Evolutionary conservation across 805 yeast genomes (phyloP), one percentile per base, ranked within the genome.

Genomic region (Metschnikowia hibisci): DNA sequence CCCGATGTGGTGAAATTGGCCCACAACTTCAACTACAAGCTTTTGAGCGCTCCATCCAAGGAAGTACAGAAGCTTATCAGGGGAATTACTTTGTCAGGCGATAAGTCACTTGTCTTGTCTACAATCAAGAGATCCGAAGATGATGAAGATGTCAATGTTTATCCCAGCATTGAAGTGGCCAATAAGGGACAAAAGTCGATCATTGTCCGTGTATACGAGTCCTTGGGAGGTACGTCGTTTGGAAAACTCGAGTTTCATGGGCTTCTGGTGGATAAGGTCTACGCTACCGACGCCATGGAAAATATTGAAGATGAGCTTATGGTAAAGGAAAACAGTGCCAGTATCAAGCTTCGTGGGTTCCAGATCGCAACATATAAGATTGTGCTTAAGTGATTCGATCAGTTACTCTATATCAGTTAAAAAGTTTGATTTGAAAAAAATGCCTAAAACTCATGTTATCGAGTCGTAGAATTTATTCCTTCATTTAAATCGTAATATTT

Each of bases 51-150:
- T 6, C 29, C 45, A 47, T 6, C 41, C 39, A 13, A 46, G 33
- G 38, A 41, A 27, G 43, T 50, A 39, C 40, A 32, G 31, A 15
- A 41, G 8, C 43, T 47, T 15, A 23, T 46, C 27, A 47, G 47
- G 12, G 47, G 55, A 22, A 51, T 56, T 18, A 40, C 55, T n/a
- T 52, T 39, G 55, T 74, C 41, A 7, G 85, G 87, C 15, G 80
- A 78, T 46, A 65, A 66, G 6, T 78, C 81, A 46, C 66, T 91
- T 43, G 74, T 90, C 6, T 61, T 91, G 38, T 80, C 91, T 4
- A 81, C 87, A 51, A 63, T 93, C 38, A 93, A 93, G 66, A 77
- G 98, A 54, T 89, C 87, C 10, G 97, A 90, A 58, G 88, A 84
- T 57, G 97, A 91, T 60, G 69, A 60, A 25, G 81, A 73, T 35